Conservation (phyloP, 2,329 filamentous ascomycete species). For the Myriangium duriaei region DNA sequence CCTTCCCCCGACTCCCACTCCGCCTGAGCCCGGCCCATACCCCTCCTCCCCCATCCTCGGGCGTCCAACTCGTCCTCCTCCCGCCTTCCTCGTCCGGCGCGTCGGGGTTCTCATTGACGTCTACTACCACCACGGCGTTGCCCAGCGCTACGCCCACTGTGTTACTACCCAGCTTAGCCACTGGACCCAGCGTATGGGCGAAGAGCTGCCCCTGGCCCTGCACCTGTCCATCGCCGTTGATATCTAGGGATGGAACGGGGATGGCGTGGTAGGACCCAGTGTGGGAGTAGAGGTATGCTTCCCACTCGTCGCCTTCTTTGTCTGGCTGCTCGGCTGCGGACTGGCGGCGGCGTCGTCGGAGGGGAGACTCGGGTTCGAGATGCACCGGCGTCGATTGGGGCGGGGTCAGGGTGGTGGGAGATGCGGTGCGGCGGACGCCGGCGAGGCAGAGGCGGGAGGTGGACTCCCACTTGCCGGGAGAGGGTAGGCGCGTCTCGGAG, state of each 20-base stretch:
- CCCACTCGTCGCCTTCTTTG: conserved; percentile 31
- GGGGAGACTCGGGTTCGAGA: conserved; percentile 11
- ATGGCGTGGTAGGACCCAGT: conserved; percentile 8
- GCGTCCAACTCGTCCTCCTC: too few relatives aligned
- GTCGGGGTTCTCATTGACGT: conserved; percentile 1
- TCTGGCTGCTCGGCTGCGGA: conserved; percentile 8
- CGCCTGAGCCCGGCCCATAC: conserved; percentile 2
- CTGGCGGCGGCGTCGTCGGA: conserved; percentile 8
- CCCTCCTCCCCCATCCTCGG: background rate
- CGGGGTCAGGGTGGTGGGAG: conserved; percentile 18
- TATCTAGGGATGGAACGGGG: background rate
- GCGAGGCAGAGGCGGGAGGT: conserved; percentile 49
- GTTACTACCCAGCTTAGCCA: background rate
- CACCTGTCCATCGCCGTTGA: background rate
- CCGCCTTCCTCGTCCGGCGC: too few relatives aligned
- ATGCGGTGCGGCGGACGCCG: conserved; percentile 40
- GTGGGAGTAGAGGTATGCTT: conserved; percentile 33
- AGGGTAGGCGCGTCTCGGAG: conserved; percentile 40
- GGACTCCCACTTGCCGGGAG: conserved; percentile 54
- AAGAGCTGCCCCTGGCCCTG: conserved; percentile 1
- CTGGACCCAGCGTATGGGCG: conserved; percentile 1
- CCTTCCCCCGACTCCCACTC: conserved; percentile 3
- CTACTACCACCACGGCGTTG: conserved; percentile 2
- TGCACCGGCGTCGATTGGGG: conserved; percentile 11
- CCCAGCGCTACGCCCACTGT: conserved; percentile 4